These are phyloP conservation scores for Hirsutella rhossiliensis DNA, from an alignment of 2,329 filamentous ascomycete species.

Conservation along the genomic window DNA sequence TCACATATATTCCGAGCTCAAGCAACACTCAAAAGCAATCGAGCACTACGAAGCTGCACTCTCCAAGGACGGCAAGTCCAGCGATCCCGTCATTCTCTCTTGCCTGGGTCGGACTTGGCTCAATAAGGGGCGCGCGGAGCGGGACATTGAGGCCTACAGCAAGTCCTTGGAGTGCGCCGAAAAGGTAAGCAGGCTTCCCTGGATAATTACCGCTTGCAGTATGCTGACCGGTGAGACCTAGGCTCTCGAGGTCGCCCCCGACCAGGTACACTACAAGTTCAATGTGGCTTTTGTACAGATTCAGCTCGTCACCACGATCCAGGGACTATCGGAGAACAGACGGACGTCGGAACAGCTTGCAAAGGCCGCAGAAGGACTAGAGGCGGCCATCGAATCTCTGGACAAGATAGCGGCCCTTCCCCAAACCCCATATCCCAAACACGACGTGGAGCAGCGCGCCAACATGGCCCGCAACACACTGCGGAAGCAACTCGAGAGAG, in stretches of 20 bases:
- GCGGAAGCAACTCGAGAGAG: constrained; percentile 79
- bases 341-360: constrained; percentile 72
- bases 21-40: constrained; percentile 82
- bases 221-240: constrained; percentile 14
- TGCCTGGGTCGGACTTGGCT: constrained; percentile 85
- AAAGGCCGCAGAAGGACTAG: constrained; percentile 66
- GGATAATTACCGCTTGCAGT: neutral
- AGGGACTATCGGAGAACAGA: constrained; percentile 61
- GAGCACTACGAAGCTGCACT: constrained; percentile 88
- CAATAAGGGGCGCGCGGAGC: constrained; percentile 57
- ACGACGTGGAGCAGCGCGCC: constrained; percentile 85
- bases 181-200: constrained; percentile 32
- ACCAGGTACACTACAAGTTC: constrained; percentile 87
- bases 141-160: constrained; percentile 44
- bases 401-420: constrained; percentile 51
- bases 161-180: constrained; percentile 49
- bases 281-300: constrained; percentile 97
- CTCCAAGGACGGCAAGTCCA: constrained; percentile 59
- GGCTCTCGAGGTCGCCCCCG: constrained; percentile 67
- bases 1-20: constrained; percentile 81
- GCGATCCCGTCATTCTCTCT: constrained; percentile 68
- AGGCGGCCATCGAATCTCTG: constrained; percentile 67
- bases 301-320: constrained; percentile 74
- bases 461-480: constrained; percentile 97
- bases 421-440: constrained; percentile 74